Conservation (phyloP, 495 filamentous ascomycete genomes). For the Podospora pseudoanserina region DNA sequence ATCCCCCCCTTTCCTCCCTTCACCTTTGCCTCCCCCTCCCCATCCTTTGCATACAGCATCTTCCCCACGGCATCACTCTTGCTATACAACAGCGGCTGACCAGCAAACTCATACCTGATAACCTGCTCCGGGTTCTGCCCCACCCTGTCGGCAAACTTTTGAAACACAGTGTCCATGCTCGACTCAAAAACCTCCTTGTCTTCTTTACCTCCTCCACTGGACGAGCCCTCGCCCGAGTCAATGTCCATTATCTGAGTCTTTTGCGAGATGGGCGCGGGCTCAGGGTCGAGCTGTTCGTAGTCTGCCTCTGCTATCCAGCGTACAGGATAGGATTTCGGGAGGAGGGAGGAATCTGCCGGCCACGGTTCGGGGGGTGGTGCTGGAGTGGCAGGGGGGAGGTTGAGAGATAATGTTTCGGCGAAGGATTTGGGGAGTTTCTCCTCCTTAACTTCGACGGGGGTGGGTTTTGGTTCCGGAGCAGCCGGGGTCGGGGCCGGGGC, state of each 20-base stretch:
- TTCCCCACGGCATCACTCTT: slow-evolving; percentile 71
- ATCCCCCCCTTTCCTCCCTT: slow-evolving; percentile 46
- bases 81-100: slow-evolving; percentile 75
- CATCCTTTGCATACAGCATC: slow-evolving; percentile 39
- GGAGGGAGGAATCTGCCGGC: slow-evolving; percentile 63
- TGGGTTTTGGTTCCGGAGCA: slow-evolving; percentile 19
- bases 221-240: slow-evolving; percentile 32
- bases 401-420: slow-evolving; percentile 54
- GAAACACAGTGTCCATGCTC: slow-evolving; percentile 80
- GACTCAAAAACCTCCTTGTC: slow-evolving; percentile 83
- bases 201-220: slow-evolving; percentile 51
- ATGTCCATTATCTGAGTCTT: slow-evolving; percentile 55
- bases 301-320: slow-evolving; percentile 84
- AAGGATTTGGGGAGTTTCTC: slow-evolving; percentile 65
- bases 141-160: slow-evolving; percentile 82
- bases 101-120: slow-evolving; percentile 85
- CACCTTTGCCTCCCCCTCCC: slow-evolving; percentile 8
- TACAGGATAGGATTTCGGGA: slow-evolving; percentile 60
- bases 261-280: slow-evolving; percentile 39
- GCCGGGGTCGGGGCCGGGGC: slow-evolving; percentile 8
- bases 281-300: slow-evolving; percentile 74
- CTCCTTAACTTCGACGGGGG: slow-evolving; percentile 27
- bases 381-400: slow-evolving; percentile 43
- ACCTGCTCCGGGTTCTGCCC: slow-evolving; percentile 92
- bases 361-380: slow-evolving; percentile 61